Percentiles rank a stretch among this genome's conserved stretches.
Evolutionary conservation across 768 basidiomycete species (phyloP).

Genomic region (Suillus subluteus): DNA sequence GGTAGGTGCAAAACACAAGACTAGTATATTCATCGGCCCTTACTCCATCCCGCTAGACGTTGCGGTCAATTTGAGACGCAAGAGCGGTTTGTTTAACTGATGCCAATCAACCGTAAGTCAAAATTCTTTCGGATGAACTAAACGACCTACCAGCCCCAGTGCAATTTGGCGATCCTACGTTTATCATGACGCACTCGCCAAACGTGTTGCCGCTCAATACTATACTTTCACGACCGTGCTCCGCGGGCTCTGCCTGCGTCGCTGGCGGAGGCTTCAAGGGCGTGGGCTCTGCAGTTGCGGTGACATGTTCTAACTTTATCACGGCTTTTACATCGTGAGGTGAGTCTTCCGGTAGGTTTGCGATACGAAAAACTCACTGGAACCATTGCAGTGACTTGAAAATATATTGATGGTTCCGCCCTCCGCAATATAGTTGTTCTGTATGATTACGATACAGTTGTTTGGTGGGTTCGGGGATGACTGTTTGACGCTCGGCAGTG

Average conservation of each 20-base stretch:
- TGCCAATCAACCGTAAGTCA: not conserved
- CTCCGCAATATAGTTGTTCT: not conserved
- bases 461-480: not conserved
- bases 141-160: not conserved
- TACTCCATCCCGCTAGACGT: not conserved
- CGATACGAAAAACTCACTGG: not conserved
- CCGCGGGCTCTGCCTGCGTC: not conserved
- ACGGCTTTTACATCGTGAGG: not conserved
- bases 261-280: too few relatives aligned
- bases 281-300: not conserved
- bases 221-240: not conserved
- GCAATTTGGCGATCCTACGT: not conserved
- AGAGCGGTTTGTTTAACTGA: not conserved
- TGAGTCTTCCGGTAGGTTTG: not conserved
- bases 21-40: not conserved
- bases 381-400: not conserved
- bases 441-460: not conserved
- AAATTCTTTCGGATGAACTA: too few relatives aligned
- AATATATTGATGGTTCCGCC: not conserved
- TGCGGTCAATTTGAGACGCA: not conserved
- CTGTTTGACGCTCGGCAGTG: not conserved
- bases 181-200: not conserved
- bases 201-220: not conserved
- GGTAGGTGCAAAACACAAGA: not conserved
- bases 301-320: not conserved